Percentiles rank a stretch among this genome's conserved stretches.
Evolutionary conservation across 805 yeast species (phyloP).

Genomic region (Nakazawaea laoshanensis): DNA sequence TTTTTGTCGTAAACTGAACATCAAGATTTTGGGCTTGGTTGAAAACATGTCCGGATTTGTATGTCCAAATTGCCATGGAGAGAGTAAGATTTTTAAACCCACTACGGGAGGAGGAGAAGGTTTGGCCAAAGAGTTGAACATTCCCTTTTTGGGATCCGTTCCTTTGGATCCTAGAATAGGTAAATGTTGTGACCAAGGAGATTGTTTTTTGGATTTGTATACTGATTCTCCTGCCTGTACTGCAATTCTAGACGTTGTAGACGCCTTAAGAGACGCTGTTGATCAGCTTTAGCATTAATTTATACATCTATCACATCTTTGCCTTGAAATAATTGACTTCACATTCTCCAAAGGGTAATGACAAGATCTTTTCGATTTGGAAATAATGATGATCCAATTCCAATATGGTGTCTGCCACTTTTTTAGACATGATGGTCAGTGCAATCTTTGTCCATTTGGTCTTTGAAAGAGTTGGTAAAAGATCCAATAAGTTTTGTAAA

Average conservation of each 20-base stretch:
- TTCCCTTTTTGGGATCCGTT: constrained; percentile 83
- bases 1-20: constrained; percentile 86
- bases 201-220: constrained; percentile 68
- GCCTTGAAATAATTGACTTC: constrained; percentile 28
- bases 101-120: constrained; percentile 96
- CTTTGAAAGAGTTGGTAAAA: constrained; percentile 27
- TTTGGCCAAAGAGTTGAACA: constrained; percentile 67
- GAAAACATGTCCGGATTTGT: constrained; percentile 99
- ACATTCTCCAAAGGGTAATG: constrained; percentile 36
- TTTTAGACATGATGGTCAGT: constrained; percentile 42
- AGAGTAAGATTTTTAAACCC: constrained; percentile 83
- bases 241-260: constrained; percentile 81
- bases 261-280: constrained; percentile 50
- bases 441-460: constrained; percentile 35
- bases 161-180: constrained; percentile 97
- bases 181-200: constrained; percentile 78
- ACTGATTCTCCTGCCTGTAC: constrained; percentile 92
- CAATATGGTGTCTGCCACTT: constrained; percentile 32
- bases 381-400: constrained; percentile 18
- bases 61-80: constrained; percentile 89
- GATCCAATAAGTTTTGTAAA: constrained; percentile 33
- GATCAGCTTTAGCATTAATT: constrained; percentile 16
- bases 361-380: constrained; percentile 24
- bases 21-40: constrained; percentile 79
- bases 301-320: constrained; percentile 4